Percentiles rank a stretch among this genome's conserved stretches.
These are phyloP conservation scores for Trametes cubensis DNA, from an alignment of 768 basidiomycete genomes.

Conservation along the genomic window DNA sequence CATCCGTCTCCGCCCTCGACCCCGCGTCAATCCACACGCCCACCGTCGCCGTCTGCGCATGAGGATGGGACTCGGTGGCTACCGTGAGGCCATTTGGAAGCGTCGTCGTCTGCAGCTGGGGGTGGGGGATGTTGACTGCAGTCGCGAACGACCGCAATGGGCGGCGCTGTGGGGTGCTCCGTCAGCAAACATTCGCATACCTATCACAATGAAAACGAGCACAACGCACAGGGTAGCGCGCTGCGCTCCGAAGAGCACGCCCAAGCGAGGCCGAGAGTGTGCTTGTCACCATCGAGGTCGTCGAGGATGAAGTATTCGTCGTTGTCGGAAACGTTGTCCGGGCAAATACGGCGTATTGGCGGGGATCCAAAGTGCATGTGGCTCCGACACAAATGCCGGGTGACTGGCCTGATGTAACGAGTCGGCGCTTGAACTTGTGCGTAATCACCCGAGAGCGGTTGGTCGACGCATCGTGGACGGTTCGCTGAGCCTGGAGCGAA, in stretches of 20 bases:
- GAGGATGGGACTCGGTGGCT: constrained; percentile 87
- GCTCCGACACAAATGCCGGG: background rate
- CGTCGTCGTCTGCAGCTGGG: constrained; percentile 88
- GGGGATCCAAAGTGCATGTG: background rate
- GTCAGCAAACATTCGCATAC: background rate
- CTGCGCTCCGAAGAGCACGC: constrained; percentile 43
- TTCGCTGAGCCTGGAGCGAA: background rate
- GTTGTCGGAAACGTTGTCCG: constrained; percentile 28
- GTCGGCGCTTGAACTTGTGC: constrained; percentile 7
- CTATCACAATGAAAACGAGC: background rate
- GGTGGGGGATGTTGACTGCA: constrained; percentile 62
- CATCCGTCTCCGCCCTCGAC: constrained; percentile 93
- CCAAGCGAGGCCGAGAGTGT: constrained; percentile 48
- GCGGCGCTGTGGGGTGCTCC: constrained; percentile 36
- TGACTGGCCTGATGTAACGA: no score
- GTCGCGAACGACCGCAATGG: constrained; percentile 76
- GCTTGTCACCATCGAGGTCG: constrained; percentile 49
- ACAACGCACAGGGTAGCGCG: constrained; percentile 41
- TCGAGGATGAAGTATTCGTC: constrained; percentile 35
- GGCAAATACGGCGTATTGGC: constrained; percentile 30
- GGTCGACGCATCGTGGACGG: background rate
- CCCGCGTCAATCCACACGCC: constrained; percentile 99
- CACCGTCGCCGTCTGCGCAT: constrained; percentile 96
- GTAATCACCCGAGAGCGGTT: constrained; percentile 23
- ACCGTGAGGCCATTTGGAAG: constrained; percentile 94